Conservation (phyloP, 805 yeast genomes). For the Sungouiella thailandica region DNA sequence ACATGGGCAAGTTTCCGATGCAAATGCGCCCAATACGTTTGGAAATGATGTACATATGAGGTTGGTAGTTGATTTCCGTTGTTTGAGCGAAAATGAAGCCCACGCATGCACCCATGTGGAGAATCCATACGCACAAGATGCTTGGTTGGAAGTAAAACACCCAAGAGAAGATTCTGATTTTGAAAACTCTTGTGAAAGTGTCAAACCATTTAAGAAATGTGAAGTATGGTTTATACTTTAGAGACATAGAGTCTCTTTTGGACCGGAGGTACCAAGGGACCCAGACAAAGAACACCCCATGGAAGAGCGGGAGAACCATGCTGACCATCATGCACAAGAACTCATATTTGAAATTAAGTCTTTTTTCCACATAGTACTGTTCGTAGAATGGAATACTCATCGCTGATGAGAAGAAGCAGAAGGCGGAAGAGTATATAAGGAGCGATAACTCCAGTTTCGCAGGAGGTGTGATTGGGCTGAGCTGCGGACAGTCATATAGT, state of each 20-base stretch:
- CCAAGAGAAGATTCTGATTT: constrained; percentile 15
- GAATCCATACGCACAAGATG: constrained; percentile 22
- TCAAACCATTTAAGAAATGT: constrained; percentile 24
- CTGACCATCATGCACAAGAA: constrained; percentile 31
- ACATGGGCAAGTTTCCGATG: constrained; percentile 34
- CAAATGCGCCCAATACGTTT: constrained; percentile 40
- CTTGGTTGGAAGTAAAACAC: constrained; percentile 38
- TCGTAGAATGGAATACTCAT: constrained; percentile 29
- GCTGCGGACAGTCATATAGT: too few species aligned
- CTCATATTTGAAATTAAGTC: constrained; percentile 30
- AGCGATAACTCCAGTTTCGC: constrained; percentile 1
- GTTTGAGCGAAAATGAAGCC: constrained; percentile 28
- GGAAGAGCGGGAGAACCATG: constrained; percentile 22
- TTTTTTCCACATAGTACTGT: constrained; percentile 36
- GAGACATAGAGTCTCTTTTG: constrained; percentile 13
- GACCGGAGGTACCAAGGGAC: constrained; percentile 30
- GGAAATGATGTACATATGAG: constrained; percentile 34
- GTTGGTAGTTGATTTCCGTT: constrained; percentile 35
- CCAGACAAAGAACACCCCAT: constrained; percentile 43
- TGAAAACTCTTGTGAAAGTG: constrained; percentile 21
- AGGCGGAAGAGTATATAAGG: too few species aligned
- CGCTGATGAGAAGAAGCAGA: neutral
- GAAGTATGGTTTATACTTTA: constrained; percentile 19
- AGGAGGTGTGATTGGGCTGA: too few species aligned
- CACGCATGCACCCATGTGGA: constrained; percentile 25